Conservation (phyloP, 768 basidiomycete genomes). For the Porpolomopsis calyptriformis region DNA sequence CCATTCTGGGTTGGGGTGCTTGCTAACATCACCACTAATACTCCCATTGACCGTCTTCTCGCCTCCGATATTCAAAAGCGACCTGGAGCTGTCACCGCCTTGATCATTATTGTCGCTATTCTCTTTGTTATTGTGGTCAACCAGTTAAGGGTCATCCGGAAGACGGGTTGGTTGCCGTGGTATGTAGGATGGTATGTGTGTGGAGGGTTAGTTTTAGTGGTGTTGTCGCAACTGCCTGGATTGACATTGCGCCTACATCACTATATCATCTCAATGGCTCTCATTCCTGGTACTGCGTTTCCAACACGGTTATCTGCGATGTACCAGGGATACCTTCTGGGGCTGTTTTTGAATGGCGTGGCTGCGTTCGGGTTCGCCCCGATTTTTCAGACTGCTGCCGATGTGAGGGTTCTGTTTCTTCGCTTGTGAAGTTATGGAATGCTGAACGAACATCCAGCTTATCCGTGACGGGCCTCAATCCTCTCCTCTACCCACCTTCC, state of each 20-base stretch:
- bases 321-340: constrained; percentile 73
- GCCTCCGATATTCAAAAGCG: constrained; percentile 54
- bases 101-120: constrained; percentile 58
- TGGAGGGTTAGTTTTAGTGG: constrained; percentile 55
- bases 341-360: constrained; percentile 71
- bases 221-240: constrained; percentile 60
- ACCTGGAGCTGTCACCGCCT: constrained; percentile 54
- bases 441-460: constrained; percentile 34
- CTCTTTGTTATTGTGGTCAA: constrained; percentile 53
- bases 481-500: constrained; percentile 56
- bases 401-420: constrained; percentile 33
- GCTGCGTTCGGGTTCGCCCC: constrained; percentile 74
- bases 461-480: constrained; percentile 62
- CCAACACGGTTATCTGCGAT: constrained; percentile 72
- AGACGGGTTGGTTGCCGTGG: constrained; percentile 73
- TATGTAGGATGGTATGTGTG: constrained; percentile 66
- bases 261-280: constrained; percentile 64
- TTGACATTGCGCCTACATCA: constrained; percentile 69
- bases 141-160: constrained; percentile 73
- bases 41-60: constrained; percentile 72
- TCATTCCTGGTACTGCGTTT: constrained; percentile 72
- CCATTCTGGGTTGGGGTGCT: constrained; percentile 75
- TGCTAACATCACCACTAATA: constrained; percentile 60
- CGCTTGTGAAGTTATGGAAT: constrained; percentile 8
- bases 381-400: constrained; percentile 63